Percentiles rank a stretch among this genome's conserved stretches.
phyloP scores from a whole-genome alignment of 768 basidiomycete genomes.

The Lentinula edodes region DNA sequence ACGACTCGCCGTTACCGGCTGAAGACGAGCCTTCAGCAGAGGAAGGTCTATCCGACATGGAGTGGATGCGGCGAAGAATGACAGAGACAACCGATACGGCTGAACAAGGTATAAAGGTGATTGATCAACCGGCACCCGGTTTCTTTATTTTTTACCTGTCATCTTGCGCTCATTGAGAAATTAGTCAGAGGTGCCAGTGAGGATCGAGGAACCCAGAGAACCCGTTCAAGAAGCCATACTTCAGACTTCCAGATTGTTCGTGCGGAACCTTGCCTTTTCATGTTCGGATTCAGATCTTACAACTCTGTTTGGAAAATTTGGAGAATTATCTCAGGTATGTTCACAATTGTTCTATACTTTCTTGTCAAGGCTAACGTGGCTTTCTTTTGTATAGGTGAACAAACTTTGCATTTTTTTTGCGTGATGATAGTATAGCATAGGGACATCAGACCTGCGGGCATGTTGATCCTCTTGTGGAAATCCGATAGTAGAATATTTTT shows the following conservation, averaged over 20 bases:
- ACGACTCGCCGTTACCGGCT: constrained; percentile 10
- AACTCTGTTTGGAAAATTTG: constrained; percentile 61
- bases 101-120: constrained; percentile 38
- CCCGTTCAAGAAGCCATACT: constrained; percentile 50
- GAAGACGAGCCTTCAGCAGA: constrained; percentile 14
- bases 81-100: constrained; percentile 35
- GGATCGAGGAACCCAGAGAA: constrained; percentile 20
- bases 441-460: constrained; percentile 62
- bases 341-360: background rate
- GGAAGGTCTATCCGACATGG: constrained; percentile 55
- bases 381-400: background rate
- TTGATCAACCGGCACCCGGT: constrained; percentile 4
- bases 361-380: background rate
- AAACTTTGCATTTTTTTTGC: background rate
- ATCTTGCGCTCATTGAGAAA: background rate
- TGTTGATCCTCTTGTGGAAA: constrained; percentile 55
- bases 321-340: constrained; percentile 73
- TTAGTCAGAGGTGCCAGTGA: background rate
- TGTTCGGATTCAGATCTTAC: constrained; percentile 69
- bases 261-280: constrained; percentile 92
- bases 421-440: constrained; percentile 46
- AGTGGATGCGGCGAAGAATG: constrained; percentile 72
- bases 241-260: constrained; percentile 75
- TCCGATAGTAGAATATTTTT: constrained; percentile 57
- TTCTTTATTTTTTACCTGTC: background rate